Evolutionary conservation across 2,329 filamentous ascomycete species (phyloP).

Genomic region (Dactylella cylindrospora): DNA sequence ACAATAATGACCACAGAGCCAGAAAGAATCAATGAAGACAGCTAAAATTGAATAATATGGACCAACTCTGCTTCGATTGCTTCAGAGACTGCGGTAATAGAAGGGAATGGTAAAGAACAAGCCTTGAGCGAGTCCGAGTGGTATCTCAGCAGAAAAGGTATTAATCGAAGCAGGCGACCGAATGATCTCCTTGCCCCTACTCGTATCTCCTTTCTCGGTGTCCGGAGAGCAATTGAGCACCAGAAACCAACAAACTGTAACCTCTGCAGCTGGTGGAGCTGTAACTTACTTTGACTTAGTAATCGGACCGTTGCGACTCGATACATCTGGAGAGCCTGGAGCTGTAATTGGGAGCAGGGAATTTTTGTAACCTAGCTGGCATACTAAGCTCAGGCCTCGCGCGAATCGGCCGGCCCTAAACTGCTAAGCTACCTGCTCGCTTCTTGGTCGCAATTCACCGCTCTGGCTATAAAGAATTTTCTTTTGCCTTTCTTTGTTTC

Average conservation of each 20-base stretch:
- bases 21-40: no score
- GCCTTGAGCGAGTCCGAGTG: neutral
- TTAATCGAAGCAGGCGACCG: no score
- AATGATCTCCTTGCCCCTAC: no score
- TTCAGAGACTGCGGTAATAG: neutral
- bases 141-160: no score
- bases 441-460: constrained; percentile 9
- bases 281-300: constrained; percentile 37
- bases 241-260: neutral
- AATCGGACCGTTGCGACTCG: constrained; percentile 35
- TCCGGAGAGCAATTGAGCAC: constrained; percentile 1
- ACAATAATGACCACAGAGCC: no score
- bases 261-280: no score
- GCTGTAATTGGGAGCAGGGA: neutral
- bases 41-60: no score
- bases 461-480: constrained; percentile 12
- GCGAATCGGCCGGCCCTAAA: no score
- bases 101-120: neutral
- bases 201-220: neutral
- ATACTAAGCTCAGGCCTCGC: no score
- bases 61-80: no score
- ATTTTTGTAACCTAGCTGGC: neutral
- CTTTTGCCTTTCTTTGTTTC: constrained; percentile 2
- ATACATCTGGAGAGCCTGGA: constrained; percentile 17
- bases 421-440: neutral